Conservation (phyloP, 192 early-diverging fungal genomes). For the Lobosporangium transversale region DNA sequence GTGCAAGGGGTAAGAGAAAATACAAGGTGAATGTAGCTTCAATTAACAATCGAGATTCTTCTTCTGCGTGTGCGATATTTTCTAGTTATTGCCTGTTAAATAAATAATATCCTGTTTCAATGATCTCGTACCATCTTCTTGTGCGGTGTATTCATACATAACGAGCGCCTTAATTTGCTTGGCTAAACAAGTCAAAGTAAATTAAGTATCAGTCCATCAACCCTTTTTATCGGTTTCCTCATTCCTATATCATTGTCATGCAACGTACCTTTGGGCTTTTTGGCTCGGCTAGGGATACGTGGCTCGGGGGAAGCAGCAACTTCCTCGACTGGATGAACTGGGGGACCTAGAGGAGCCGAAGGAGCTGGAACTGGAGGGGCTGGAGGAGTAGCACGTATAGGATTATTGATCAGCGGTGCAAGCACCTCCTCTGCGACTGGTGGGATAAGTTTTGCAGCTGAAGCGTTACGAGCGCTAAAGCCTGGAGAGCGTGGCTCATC, state of each 20-base stretch:
- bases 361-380: background rate
- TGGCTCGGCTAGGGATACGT: constrained; percentile 41
- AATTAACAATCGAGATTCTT: too few species aligned
- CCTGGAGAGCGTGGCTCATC: constrained; percentile 43
- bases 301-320: constrained; percentile 21
- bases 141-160: constrained; percentile 58
- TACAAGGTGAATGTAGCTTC: too few species aligned
- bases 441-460: constrained; percentile 21
- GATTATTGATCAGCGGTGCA: constrained; percentile 21
- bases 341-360: constrained; percentile 8
- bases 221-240: too few species aligned
- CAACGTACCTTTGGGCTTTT: constrained; percentile 41
- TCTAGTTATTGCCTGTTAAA: too few species aligned
- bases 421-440: constrained; percentile 25
- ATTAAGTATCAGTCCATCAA: too few species aligned
- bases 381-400: constrained; percentile 16
- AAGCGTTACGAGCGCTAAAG: background rate
- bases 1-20: background rate
- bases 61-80: too few species aligned
- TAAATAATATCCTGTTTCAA: too few species aligned
- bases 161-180: constrained; percentile 58
- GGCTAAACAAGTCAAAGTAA: background rate
- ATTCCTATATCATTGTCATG: background rate
- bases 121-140: constrained; percentile 58
- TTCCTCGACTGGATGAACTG: constrained; percentile 12